Evolutionary conservation across 192 early-diverging fungal species (phyloP).

Genomic region (Rhizoclosmatium globosum): DNA sequence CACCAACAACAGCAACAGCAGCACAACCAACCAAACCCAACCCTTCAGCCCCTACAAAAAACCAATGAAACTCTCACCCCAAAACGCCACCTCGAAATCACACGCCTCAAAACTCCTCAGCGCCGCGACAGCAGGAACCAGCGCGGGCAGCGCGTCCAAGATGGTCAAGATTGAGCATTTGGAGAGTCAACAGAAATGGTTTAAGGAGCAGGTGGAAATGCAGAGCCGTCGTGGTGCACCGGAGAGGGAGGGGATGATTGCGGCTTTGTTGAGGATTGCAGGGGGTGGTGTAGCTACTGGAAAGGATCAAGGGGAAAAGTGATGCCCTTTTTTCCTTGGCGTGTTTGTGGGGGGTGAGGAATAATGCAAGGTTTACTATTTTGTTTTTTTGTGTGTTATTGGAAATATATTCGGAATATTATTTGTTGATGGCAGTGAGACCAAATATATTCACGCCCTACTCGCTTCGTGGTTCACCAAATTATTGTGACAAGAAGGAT

Average conservation of each 20-base stretch:
- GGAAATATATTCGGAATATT: no score
- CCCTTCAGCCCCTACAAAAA: conserved; percentile 29
- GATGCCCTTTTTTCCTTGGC: background rate
- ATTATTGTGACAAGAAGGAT: no score
- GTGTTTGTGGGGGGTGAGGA: background rate
- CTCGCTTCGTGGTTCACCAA: no score
- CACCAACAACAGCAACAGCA: background rate
- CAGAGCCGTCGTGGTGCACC: background rate
- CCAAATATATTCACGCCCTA: no score
- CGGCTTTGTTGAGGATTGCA: conserved; percentile 22
- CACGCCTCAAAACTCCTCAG: background rate
- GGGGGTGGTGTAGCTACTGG: background rate
- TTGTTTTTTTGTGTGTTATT: background rate
- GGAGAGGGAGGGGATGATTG: conserved; percentile 13
- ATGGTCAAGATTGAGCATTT: conserved; percentile 17
- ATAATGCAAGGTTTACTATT: background rate
- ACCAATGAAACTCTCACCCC: background rate
- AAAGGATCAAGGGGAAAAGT: background rate
- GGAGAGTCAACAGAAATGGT: conserved; percentile 29
- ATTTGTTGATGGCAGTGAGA: background rate
- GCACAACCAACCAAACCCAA: background rate
- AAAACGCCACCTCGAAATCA: background rate
- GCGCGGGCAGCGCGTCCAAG: background rate
- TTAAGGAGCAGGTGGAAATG: conserved; percentile 16
- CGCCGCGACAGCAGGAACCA: background rate